Percentiles rank a stretch among this genome's conserved stretches.
Conservation (phyloP, 768 basidiomycete species). For the Fomitopsis pulvina region DNA sequence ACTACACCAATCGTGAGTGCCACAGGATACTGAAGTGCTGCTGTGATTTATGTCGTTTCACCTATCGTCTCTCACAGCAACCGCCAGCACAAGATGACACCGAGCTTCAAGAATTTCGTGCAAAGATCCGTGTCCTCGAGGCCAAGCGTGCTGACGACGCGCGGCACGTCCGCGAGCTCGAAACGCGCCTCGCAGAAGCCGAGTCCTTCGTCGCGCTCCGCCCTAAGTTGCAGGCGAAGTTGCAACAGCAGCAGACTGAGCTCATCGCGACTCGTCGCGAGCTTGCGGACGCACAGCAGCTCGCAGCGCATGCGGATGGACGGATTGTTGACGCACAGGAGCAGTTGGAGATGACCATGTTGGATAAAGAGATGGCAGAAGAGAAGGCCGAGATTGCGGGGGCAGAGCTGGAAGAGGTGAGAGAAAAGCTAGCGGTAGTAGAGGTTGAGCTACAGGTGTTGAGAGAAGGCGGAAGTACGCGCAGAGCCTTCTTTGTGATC, state of each 20-base stretch:
- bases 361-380: constrained; percentile 97
- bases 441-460: constrained; percentile 83
- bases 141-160: constrained; percentile 82
- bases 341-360: constrained; percentile 88
- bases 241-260: constrained; percentile 75
- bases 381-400: constrained; percentile 82
- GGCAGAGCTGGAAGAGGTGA: constrained; percentile 69
- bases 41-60: neutral
- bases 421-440: constrained; percentile 68
- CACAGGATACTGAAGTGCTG: constrained; percentile 7
- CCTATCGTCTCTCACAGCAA: constrained; percentile 2
- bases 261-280: constrained; percentile 70
- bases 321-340: constrained; percentile 77
- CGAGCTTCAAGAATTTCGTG: constrained; percentile 74
- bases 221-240: constrained; percentile 89
- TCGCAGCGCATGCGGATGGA: constrained; percentile 63
- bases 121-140: constrained; percentile 82
- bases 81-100: constrained; percentile 39
- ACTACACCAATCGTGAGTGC: constrained; percentile 18
- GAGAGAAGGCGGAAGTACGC: constrained; percentile 44
- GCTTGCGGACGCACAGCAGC: constrained; percentile 68
- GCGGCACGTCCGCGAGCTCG: constrained; percentile 76
- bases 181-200: constrained; percentile 77
- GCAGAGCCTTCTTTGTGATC: too few relatives aligned
- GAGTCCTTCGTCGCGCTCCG: constrained; percentile 76